Base-by-base conservation (phyloP, 805 yeast species). In the Lachancea sp. region DNA sequence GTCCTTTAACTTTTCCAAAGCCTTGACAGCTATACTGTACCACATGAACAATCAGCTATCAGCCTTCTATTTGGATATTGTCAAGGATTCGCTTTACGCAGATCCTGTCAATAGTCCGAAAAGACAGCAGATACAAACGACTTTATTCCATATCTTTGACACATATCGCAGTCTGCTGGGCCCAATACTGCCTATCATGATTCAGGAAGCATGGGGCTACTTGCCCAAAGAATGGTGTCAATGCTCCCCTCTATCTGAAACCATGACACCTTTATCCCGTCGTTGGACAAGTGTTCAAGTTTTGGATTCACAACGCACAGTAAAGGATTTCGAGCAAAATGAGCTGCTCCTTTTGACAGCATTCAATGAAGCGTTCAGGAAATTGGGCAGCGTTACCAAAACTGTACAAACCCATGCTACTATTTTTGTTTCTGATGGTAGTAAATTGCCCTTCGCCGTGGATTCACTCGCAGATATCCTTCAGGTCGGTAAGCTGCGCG, bases 131-230 rank as follows among this genome's bases (percentile, higher is more conserved):
- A 72, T 75, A 6, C 90, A 83, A 58, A 78, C 83, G 3, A 90
- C 83, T 0, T 65, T 92, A 37, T 55, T 60, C 22, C 72, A 78
- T 46, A 67, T 85, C 11, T 64, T 87, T 13, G 68, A 67, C 31
- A 70, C 78, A 0, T 83, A 87, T 53, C 59, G 78, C n/a, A 72
- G 84, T 0, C 58, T 85, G 1, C 57, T 90, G 41, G 71, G 88
- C 0, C 97, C 98, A 2, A 76, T 92, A 1, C 63, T 83, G 28
- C 99, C 99, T 1, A 58, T 86, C 3, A 65, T 89, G 42, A 72
- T 90, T 0, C 97, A 92, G 61, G 97, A 92, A 55, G 87, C 77
- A 0, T 89, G 96, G 96, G 75, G 76, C 28, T 69, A 70, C 43
- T 52, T 74, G 3, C 79, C 75, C 8, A 49, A 22, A 20, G 34